phyloP scores from a whole-genome alignment of 305 asterid genomes.

The Nicotiana rustica region DNA sequence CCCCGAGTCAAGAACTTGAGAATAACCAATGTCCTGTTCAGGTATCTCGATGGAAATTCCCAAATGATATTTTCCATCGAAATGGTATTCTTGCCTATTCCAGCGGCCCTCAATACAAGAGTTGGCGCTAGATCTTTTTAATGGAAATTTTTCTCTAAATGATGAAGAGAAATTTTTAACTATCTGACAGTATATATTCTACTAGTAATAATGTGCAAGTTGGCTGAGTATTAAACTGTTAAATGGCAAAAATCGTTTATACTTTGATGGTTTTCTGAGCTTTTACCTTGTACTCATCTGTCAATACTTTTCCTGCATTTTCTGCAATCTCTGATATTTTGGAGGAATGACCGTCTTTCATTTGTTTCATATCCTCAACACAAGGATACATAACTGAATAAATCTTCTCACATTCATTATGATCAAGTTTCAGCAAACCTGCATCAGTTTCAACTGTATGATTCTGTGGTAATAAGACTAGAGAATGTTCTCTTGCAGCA shows the following conservation, averaged over 20 bases:
- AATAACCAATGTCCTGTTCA: background rate
- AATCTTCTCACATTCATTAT: constrained; percentile 32
- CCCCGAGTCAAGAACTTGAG: background rate
- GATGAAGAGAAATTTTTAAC: constrained; percentile 15
- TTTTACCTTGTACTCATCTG: constrained; percentile 37
- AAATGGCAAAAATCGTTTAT: background rate
- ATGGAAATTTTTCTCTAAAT: background rate
- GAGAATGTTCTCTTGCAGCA: background rate
- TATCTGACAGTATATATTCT: background rate
- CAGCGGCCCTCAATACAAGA: background rate
- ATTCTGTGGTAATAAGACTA: constrained; percentile 22
- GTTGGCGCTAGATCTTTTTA: background rate
- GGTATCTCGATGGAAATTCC: background rate
- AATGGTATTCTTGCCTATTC: background rate
- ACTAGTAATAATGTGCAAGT: background rate
- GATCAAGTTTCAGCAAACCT: constrained; percentile 35
- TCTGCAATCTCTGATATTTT: constrained; percentile 29
- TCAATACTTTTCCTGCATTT: constrained; percentile 32
- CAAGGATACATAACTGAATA: constrained; percentile 16
- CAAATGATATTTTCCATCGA: background rate
- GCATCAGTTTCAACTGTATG: constrained; percentile 19
- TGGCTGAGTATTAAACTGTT: background rate
- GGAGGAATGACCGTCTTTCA: constrained; percentile 25
- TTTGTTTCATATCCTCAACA: constrained; percentile 30
- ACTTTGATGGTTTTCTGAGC: background rate